Base-by-base conservation (phyloP, 495 filamentous ascomycete genomes). In the Achaetomiella virescens region DNA sequence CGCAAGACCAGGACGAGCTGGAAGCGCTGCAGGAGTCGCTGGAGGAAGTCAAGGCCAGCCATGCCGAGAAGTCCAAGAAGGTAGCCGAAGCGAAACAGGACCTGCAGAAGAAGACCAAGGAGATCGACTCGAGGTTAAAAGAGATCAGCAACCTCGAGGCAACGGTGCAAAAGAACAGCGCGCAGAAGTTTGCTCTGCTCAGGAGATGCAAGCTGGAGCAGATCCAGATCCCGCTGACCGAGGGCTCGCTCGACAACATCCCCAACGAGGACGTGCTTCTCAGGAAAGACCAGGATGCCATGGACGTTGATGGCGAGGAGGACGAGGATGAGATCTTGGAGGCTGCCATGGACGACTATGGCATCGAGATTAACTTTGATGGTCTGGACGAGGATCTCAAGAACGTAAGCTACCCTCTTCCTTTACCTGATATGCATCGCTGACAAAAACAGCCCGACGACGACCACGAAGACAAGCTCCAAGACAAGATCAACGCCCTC, bases 181-280 rank as follows among this genome's bases (percentile, higher is more conserved):
- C 90, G 0, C 84, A 82, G 49, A 84, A 91, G 62, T 96, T 96
- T 66, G 81, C 83, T 47, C 75, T 93, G 29, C 80, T 99, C 9
- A 83, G 90, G 58, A 82, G 88, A 53, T 97, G 93, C 77, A 92
- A 93, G 71, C 81, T 99, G 36, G 91, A 97, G 63, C 89, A 96
- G 62, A 88, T 97, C 60, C 83, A 88, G 57, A 74, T 99, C 47
- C 95, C 93, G 8, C 77, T 99, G 44, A 74, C 79, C 3, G 76
- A 85, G 33, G 84, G 82, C 49, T 95, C 90, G n/a, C 82, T 97
- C 22, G 91, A 95, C 61, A 78, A 83, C 57, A 80, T 99, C 54
- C 93, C 93, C 7, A 87, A 95, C 61, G 87, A 95, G 62, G 89
- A 97, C 41, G 81, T 88, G 40, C 67, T 87, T 14, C 71, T 83